Evolutionary conservation across 495 filamentous ascomycete species (phyloP), one percentile per base, ranked within the genome.

Genomic region (Penicillium salamii): DNA sequence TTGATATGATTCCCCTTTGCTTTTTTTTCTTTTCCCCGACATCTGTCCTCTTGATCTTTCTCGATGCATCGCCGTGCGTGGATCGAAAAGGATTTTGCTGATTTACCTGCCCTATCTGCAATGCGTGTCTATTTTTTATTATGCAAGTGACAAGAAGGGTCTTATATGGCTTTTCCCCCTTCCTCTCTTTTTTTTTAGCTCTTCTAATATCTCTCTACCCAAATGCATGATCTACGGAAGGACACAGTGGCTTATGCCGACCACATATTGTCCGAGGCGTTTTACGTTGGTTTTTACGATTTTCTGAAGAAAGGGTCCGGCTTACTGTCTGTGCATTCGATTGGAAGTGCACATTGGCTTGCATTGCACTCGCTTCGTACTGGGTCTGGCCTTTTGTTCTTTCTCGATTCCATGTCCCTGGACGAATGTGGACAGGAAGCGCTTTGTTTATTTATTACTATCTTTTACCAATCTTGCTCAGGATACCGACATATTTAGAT

Each of bases 1-100:
- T 46, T 32, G 55, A 50, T 52, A 57, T 61, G 59, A 65, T 63
- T 65, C 57, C 62, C 60, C 54, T 15, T 42, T 21, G 44, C 43
- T 45, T 56, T 55, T 61, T 26, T 26, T 26, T n/a, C n/a, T n/a
- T n/a, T n/a, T n/a, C n/a, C n/a, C n/a, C n/a, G 23, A 53, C 55
- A 55, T 50, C 44, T 53, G 48, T 46, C 43, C 54, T 39, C 44
- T 43, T 21, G 36, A 49, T 52, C 42, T 53, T 58, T 50, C 52
- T 53, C 42, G 51, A 39, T 59, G 61, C 61, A 65, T 65, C 56
- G 58, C 59, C 55, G 54, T 39, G 59, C 53, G 58, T 50, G 53
- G 48, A 57, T 54, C 46, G 58, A 55, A 62, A 55, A 62, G 55
- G 58, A 65, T 53, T 46, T 59, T 53, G 39, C 52, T 63, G 26